These are phyloP conservation scores for Talaromyces sp. DNA, from an alignment of 2,329 filamentous ascomycete species.

Conservation along the genomic window DNA sequence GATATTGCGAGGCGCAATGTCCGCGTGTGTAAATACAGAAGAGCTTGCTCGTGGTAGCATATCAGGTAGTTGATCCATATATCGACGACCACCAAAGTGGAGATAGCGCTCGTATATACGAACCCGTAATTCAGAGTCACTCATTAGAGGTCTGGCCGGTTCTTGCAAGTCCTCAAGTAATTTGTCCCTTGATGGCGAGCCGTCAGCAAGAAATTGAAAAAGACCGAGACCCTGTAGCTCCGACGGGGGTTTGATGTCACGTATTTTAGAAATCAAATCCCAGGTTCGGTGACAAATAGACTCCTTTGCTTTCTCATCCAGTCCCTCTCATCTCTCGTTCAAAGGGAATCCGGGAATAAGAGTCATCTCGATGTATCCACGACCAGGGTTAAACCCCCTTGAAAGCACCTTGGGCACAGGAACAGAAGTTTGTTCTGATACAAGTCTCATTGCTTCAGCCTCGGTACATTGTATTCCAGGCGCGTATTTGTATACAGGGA, in stretches of 20 bases:
- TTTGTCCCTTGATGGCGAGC: slow-evolving; percentile 17
- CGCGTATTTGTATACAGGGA: slow-evolving; percentile 17
- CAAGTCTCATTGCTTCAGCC: slow-evolving; percentile 20
- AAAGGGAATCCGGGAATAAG: background rate
- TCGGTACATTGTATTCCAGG: slow-evolving; percentile 9
- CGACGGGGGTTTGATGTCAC: slow-evolving; percentile 15
- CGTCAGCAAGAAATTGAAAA: slow-evolving; percentile 20
- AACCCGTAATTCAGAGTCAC: slow-evolving; percentile 17
- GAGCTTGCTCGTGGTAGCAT: slow-evolving; percentile 21
- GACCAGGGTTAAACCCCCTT: background rate
- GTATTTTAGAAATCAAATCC: slow-evolving; percentile 13
- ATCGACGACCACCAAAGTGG: slow-evolving; percentile 18
- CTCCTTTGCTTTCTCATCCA: background rate
- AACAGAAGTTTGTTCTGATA: slow-evolving; percentile 16
- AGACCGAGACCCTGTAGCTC: slow-evolving; percentile 12
- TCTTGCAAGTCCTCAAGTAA: slow-evolving; percentile 17
- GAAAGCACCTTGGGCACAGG: slow-evolving; percentile 17
- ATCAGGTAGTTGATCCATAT: slow-evolving; percentile 17
- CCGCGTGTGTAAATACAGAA: slow-evolving; percentile 14
- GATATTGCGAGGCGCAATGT: slow-evolving; percentile 15
- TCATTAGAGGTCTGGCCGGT: slow-evolving; percentile 18
- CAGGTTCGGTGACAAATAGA: background rate
- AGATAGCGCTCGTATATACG: slow-evolving; percentile 24
- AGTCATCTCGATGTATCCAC: slow-evolving; percentile 7
- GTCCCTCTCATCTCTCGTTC: background rate